A percentile compares a stretch with the other conserved stretches of the same genome.
Conservation (phyloP, 352 stramenopile species). For the Globisporangium ultimum region DNA sequence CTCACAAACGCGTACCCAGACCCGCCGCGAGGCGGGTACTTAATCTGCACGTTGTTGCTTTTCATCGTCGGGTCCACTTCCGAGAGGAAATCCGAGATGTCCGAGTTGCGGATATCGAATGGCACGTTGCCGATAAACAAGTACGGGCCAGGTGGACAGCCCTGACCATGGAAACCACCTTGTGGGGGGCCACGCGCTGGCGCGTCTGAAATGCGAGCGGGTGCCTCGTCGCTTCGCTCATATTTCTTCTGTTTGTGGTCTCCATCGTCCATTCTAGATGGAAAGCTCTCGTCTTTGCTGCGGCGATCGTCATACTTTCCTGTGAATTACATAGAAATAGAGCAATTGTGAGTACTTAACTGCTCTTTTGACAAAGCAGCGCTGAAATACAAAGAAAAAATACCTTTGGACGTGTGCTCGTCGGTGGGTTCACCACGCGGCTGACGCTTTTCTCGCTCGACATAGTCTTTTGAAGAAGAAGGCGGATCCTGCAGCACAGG, state of each 20-base stretch:
- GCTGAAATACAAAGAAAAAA: no score
- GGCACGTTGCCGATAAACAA: slow-evolving; percentile 73
- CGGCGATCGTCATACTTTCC: slow-evolving; percentile 1
- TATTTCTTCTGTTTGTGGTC: slow-evolving; percentile 12
- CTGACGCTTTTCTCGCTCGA: no score
- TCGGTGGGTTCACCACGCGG: no score
- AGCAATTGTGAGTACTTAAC: no score
- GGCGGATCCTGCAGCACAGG: background rate
- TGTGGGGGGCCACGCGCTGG: slow-evolving; percentile 8
- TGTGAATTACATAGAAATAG: background rate
- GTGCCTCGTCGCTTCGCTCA: slow-evolving; percentile 2
- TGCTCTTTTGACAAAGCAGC: no score
- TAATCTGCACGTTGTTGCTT: slow-evolving; percentile 51
- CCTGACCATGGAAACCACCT: slow-evolving; percentile 19
- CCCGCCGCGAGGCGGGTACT: slow-evolving; percentile 31
- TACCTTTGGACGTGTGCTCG: no score
- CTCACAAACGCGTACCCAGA: slow-evolving; percentile 69
- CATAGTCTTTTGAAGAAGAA: no score
- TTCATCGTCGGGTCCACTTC: slow-evolving; percentile 46
- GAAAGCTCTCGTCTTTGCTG: slow-evolving; percentile 5
- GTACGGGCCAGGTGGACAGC: slow-evolving; percentile 63
- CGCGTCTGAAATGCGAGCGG: slow-evolving; percentile 3
- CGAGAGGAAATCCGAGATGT: slow-evolving; percentile 54
- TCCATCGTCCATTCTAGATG: background rate
- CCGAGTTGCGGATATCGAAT: slow-evolving; percentile 23